A percentile compares a stretch with the other conserved stretches of the same genome.
Evolutionary conservation across 371 early-diverging fungal genomes (phyloP).

Genomic region (Haplosporangium sp.): DNA sequence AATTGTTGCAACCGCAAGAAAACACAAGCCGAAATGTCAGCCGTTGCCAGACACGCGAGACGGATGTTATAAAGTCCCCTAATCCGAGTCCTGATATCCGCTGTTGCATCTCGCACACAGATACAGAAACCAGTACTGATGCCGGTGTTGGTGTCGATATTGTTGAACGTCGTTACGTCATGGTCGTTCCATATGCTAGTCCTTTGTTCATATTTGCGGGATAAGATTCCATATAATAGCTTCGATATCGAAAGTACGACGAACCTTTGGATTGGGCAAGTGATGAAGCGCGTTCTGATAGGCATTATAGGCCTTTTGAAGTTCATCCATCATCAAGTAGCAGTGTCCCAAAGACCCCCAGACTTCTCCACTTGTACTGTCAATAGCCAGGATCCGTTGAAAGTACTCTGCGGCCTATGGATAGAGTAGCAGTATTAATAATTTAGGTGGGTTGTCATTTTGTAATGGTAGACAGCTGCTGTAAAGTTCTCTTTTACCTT

Average conservation of each 20-base stretch:
- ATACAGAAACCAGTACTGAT: not conserved
- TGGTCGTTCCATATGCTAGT: too few species aligned
- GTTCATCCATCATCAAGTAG: constrained; percentile 93
- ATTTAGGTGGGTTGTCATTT: constrained; percentile 1
- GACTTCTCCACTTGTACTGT: constrained; percentile 87
- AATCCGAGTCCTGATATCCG: too few species aligned
- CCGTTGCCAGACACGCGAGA: too few species aligned
- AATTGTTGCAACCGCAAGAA: too few species aligned
- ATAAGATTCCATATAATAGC: too few species aligned
- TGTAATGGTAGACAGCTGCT: not conserved
- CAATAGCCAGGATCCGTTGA: constrained; percentile 84
- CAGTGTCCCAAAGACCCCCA: constrained; percentile 96
- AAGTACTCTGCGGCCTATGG: constrained; percentile 89
- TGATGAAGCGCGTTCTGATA: constrained; percentile 95
- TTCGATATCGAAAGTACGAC: constrained; percentile 8
- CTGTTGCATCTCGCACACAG: not conserved
- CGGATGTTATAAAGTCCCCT: too few species aligned
- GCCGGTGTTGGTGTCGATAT: too few species aligned
- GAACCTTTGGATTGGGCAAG: constrained; percentile 86
- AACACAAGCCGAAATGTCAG: too few species aligned
- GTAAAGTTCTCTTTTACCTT: constrained; percentile 46
- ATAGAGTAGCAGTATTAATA: not conserved
- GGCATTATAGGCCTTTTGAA: constrained; percentile 92
- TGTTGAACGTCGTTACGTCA: too few species aligned
- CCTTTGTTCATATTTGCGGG: too few species aligned